These are phyloP conservation scores for Melanogaster broomeanus DNA, from an alignment of 768 basidiomycete species.

Conservation along the genomic window DNA sequence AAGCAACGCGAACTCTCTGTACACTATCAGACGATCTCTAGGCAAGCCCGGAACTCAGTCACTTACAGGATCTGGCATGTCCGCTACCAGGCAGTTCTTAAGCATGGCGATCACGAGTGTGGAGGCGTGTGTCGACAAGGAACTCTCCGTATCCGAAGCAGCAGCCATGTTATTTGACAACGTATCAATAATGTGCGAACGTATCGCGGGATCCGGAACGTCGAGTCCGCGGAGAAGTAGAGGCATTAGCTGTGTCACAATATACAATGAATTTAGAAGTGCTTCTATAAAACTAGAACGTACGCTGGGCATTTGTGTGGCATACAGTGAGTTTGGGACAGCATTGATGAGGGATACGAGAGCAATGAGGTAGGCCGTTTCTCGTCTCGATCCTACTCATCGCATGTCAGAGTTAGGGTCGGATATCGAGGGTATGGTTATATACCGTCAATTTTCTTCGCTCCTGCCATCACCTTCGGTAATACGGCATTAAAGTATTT, in stretches of 20 bases:
- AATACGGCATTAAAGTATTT: conserved; percentile 73
- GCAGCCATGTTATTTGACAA: conserved; percentile 70
- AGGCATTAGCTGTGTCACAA: conserved; percentile 72
- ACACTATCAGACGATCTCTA: neutral
- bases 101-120: conserved; percentile 74
- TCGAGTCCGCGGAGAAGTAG: conserved; percentile 84
- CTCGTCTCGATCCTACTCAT: conserved; percentile 48
- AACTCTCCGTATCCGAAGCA: conserved; percentile 45
- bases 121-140: conserved; percentile 68
- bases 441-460: conserved; percentile 57
- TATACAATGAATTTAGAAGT: neutral
- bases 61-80: conserved; percentile 59
- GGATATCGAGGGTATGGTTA: neutral
- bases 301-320: conserved; percentile 65
- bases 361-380: conserved; percentile 78
- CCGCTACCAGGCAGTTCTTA: conserved; percentile 52
- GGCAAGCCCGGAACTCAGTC: neutral
- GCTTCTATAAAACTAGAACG: conserved; percentile 13
- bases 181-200: conserved; percentile 79
- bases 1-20: conserved; percentile 75
- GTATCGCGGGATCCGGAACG: conserved; percentile 70
- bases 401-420: neutral
- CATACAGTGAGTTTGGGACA: conserved; percentile 75
- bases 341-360: conserved; percentile 79
- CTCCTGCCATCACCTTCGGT: conserved; percentile 72